Evolutionary conservation across 352 stramenopile genomes (phyloP).

Genomic region (Blastocystis sp.): DNA sequence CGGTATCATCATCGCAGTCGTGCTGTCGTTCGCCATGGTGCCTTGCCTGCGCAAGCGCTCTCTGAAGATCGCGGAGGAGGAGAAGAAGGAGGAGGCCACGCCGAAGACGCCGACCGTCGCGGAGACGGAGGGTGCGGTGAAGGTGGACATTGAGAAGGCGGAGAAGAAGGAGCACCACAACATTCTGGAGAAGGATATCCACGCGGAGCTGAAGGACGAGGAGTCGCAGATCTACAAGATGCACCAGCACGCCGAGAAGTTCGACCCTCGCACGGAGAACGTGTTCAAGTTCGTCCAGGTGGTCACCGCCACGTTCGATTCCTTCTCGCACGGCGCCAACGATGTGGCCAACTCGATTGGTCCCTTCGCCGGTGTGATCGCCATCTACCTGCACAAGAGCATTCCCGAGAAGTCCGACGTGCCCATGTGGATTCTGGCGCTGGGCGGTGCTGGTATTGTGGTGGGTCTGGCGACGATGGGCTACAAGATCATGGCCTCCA

Average conservation of each 20-base stretch:
- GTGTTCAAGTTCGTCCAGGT: constrained; percentile 78
- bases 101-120: background rate
- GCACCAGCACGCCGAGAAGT: constrained; percentile 72
- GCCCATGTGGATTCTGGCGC: constrained; percentile 76
- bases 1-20: constrained; percentile 59
- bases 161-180: constrained; percentile 26
- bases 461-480: constrained; percentile 75
- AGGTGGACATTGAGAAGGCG: constrained; percentile 27
- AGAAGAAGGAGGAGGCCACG: constrained; percentile 10
- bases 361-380: constrained; percentile 75
- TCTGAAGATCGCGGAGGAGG: constrained; percentile 31
- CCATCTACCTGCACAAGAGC: constrained; percentile 74
- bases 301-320: constrained; percentile 77
- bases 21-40: constrained; percentile 63
- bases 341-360: constrained; percentile 80
- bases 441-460: constrained; percentile 75
- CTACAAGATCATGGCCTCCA: constrained; percentile 76
- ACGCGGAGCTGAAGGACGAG: constrained; percentile 71
- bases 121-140: background rate
- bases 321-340: constrained; percentile 80
- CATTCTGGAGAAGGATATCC: constrained; percentile 71
- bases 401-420: constrained; percentile 69
- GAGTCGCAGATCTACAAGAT: constrained; percentile 71
- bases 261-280: constrained; percentile 73
- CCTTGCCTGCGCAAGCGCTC: constrained; percentile 56